Evolutionary conservation across 306 rosid genomes (phyloP).

Genomic region (Aeschynomene evenia): DNA sequence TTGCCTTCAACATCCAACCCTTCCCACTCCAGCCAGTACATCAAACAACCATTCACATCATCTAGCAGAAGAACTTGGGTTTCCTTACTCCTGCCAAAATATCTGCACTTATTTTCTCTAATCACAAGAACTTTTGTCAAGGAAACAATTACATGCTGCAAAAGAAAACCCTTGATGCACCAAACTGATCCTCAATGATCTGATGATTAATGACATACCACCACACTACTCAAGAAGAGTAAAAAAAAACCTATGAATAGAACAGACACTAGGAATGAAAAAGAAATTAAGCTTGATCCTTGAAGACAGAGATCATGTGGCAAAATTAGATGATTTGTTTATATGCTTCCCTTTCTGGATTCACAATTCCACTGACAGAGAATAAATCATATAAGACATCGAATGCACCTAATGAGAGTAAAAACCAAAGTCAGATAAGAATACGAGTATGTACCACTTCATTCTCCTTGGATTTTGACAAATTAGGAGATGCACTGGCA

Average conservation of each 20-base stretch:
- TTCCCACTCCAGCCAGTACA: neutral
- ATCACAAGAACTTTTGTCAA: neutral
- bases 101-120: neutral
- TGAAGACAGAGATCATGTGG: neutral
- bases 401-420: neutral
- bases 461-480: conserved; percentile 42
- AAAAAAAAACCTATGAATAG: neutral
- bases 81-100: neutral
- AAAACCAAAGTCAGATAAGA: neutral
- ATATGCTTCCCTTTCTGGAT: neutral
- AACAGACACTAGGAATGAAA: conserved; percentile 4
- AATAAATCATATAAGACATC: neutral
- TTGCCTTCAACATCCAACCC: neutral
- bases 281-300: neutral
- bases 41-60: neutral
- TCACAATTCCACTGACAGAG: neutral
- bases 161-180: neutral
- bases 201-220: neutral
- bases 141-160: neutral
- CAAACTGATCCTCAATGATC: neutral
- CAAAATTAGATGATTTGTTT: neutral
- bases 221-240: neutral
- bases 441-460: conserved; percentile 39
- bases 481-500: conserved; percentile 45
- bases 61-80: neutral